Evolutionary conservation across 2,329 filamentous ascomycete species (phyloP).

Genomic region (Fusarium piperis): DNA sequence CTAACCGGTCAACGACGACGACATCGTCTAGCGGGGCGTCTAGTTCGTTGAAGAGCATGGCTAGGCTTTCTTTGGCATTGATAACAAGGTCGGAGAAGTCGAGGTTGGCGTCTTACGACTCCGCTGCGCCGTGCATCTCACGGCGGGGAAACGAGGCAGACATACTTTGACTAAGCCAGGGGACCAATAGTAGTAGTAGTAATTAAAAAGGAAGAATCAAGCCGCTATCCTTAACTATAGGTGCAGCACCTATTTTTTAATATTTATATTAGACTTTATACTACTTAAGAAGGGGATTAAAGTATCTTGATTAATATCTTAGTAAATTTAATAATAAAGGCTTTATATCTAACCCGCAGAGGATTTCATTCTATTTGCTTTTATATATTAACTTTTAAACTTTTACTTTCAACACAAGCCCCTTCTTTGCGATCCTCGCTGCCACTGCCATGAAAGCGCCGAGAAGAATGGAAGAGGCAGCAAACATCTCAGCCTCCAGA

Average conservation of each 20-base stretch:
- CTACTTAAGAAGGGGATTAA: too few species aligned
- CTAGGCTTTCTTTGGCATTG: not conserved
- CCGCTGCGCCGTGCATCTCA: not conserved
- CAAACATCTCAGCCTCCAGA: conserved; percentile 39
- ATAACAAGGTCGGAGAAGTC: not conserved
- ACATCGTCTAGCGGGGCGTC: not conserved
- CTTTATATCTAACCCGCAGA: not conserved
- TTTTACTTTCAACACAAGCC: conserved; percentile 13
- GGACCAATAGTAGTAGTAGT: too few species aligned
- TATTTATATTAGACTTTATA: too few species aligned
- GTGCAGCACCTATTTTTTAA: too few species aligned
- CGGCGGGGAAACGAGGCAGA: too few species aligned
- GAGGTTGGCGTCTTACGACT: not conserved
- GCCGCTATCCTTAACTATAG: too few species aligned
- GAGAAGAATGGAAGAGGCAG: conserved; percentile 31
- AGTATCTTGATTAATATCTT: too few species aligned
- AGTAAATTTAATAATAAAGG: too few species aligned
- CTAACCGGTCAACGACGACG: not conserved
- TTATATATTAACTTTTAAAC: not conserved
- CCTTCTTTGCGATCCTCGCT: conserved; percentile 28
- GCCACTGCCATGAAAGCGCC: conserved; percentile 35
- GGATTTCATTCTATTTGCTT: not conserved
- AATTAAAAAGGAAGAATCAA: too few species aligned
- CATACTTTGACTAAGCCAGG: too few species aligned
- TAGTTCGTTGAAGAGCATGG: not conserved